Percentiles rank a stretch among this genome's conserved stretches.
phyloP scores from a whole-genome alignment of 192 early-diverging fungal species.

The Thamnidium elegans region DNA sequence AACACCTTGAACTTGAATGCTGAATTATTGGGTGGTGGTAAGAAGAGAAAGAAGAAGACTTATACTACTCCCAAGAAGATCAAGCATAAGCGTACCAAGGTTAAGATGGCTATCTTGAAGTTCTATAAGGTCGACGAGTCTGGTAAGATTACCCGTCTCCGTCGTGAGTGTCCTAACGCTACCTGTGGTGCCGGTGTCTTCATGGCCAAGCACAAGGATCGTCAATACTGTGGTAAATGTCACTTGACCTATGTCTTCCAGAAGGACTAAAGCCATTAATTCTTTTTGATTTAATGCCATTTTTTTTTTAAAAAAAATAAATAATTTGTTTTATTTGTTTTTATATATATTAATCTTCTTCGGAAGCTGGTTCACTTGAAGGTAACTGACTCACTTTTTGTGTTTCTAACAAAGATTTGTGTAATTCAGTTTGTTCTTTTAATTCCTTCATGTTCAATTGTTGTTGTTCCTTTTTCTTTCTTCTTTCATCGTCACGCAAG shows the following conservation, averaged over 20 bases:
- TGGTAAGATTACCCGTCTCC: constrained; percentile 97
- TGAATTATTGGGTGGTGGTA: constrained; percentile 80
- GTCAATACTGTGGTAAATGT: constrained; percentile 98
- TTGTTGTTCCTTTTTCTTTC: constrained; percentile 27
- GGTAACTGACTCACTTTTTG: constrained; percentile 22
- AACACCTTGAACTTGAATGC: constrained; percentile 72
- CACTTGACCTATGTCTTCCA: constrained; percentile 95
- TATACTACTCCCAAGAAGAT: constrained; percentile 99
- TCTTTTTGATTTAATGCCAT: not conserved
- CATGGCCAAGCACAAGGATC: constrained; percentile 97
- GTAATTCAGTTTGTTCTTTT: constrained; percentile 25
- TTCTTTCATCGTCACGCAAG: constrained; percentile 27
- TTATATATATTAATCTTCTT: constrained; percentile 11
- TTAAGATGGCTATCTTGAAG: constrained; percentile 98
- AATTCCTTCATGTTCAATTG: constrained; percentile 22
- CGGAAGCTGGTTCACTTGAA: constrained; percentile 20
- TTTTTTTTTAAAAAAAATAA: no score
- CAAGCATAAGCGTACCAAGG: constrained; percentile 98
- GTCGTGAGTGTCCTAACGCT: constrained; percentile 95
- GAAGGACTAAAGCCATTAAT: constrained; percentile 47
- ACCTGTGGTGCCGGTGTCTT: constrained; percentile 99
- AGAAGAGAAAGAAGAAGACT: constrained; percentile 99
- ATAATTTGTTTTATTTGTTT: not conserved
- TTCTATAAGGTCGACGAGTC: constrained; percentile 98
- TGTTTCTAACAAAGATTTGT: constrained; percentile 25